Conservation (phyloP, 2,329 filamentous ascomycete species). For the Epichloe uncinata region DNA sequence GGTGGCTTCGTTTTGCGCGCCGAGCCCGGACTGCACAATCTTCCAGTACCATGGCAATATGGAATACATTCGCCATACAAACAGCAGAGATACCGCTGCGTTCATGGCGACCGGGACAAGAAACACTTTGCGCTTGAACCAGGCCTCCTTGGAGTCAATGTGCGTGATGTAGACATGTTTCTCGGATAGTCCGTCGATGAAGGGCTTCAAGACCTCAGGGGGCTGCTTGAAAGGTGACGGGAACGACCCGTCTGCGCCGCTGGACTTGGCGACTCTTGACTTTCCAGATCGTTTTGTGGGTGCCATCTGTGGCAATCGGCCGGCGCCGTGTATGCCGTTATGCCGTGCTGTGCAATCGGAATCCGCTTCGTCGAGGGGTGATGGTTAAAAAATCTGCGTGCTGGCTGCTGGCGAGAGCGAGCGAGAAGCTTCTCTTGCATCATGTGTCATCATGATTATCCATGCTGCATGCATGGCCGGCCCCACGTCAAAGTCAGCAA, state of each 20-base stretch:
- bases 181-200: constrained; percentile 52
- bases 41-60: constrained; percentile 61
- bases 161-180: constrained; percentile 73
- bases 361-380: not conserved
- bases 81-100: constrained; percentile 46
- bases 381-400: not conserved
- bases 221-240: constrained; percentile 57
- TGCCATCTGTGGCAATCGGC: constrained; percentile 12
- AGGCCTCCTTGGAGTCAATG: constrained; percentile 55
- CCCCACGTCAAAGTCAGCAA: too few relatives aligned
- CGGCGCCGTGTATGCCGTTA: not conserved
- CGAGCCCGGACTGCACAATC: constrained; percentile 51
- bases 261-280: constrained; percentile 14
- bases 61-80: constrained; percentile 54
- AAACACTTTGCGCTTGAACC: constrained; percentile 75
- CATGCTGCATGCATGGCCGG: too few relatives aligned
- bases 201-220: constrained; percentile 49
- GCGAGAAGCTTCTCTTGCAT: too few relatives aligned
- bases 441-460: too few relatives aligned
- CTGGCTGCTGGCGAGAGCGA: too few relatives aligned
- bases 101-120: constrained; percentile 68
- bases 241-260: constrained; percentile 20
- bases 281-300: constrained; percentile 22
- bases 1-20: constrained; percentile 51
- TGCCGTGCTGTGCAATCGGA: not conserved